Evolutionary conservation across 2,329 filamentous ascomycete genomes (phyloP).

Genomic region (Elsinoe ampelina): DNA sequence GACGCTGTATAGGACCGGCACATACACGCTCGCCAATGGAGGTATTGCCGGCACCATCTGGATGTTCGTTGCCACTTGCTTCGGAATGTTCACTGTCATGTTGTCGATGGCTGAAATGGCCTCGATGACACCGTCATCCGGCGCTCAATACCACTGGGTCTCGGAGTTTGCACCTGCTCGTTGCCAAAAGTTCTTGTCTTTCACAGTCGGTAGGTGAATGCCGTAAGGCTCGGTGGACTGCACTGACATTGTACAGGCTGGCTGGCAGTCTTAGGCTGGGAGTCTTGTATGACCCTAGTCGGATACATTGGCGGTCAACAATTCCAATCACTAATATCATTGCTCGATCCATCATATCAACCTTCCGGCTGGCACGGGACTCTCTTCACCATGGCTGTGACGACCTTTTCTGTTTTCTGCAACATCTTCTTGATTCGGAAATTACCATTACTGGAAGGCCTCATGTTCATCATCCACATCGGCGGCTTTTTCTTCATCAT

Average conservation of each 20-base stretch:
- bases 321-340: slow-evolving; percentile 11
- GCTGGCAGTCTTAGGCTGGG: slow-evolving; percentile 34
- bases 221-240: neutral
- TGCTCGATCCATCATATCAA: slow-evolving; percentile 13
- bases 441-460: slow-evolving; percentile 19
- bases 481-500: slow-evolving; percentile 19
- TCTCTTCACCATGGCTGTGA: slow-evolving; percentile 20
- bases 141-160: slow-evolving; percentile 29
- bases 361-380: slow-evolving; percentile 21
- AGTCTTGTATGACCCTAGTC: slow-evolving; percentile 23
- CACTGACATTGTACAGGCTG: slow-evolving; percentile 27
- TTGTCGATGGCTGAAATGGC: slow-evolving; percentile 27
- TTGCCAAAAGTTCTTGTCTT: slow-evolving; percentile 29
- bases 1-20: slow-evolving; percentile 10
- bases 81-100: slow-evolving; percentile 28
- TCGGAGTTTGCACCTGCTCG: slow-evolving; percentile 29
- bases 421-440: slow-evolving; percentile 27
- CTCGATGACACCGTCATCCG: slow-evolving; percentile 31
- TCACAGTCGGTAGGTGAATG: slow-evolving; percentile 20
- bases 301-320: slow-evolving; percentile 14
- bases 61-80: slow-evolving; percentile 26
- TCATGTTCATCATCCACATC: slow-evolving; percentile 23
- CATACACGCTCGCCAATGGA: slow-evolving; percentile 21
- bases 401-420: slow-evolving; percentile 24
- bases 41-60: slow-evolving; percentile 29